Conservation (phyloP, 331 rosid genomes). For the Phaseolus coccineus region DNA sequence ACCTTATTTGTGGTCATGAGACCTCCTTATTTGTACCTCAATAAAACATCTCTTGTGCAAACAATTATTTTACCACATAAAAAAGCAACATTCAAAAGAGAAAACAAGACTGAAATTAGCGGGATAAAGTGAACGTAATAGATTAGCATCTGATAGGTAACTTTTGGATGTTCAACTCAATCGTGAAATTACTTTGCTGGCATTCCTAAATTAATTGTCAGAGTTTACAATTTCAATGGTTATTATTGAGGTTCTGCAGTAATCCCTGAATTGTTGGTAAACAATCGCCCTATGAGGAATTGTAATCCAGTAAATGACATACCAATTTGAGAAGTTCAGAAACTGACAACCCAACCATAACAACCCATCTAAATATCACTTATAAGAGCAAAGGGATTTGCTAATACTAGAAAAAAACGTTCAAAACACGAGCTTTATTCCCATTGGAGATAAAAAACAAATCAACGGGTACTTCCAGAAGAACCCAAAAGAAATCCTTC, state of each 20-base stretch:
- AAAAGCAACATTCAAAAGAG: not conserved
- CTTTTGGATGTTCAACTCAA: not conserved
- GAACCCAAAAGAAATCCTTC: not conserved
- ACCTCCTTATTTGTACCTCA: constrained; percentile 35
- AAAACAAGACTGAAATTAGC: not conserved
- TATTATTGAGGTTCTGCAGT: constrained; percentile 29
- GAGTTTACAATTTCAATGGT: constrained; percentile 21
- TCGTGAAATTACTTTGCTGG: not conserved
- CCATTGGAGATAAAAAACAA: not conserved
- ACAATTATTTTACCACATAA: not conserved
- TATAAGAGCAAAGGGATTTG: constrained; percentile 10
- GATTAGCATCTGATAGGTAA: not conserved
- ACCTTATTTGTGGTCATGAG: constrained; percentile 13
- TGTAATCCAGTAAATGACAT: not conserved
- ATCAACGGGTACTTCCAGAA: not conserved
- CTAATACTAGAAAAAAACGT: not conserved
- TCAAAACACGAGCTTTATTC: constrained; percentile 9
- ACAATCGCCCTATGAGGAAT: constrained; percentile 1
- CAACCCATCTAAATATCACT: not conserved
- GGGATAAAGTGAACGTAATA: not conserved
- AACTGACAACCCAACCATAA: constrained; percentile 4
- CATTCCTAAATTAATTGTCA: constrained; percentile 4
- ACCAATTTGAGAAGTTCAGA: constrained; percentile 21
- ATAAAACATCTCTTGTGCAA: constrained; percentile 3
- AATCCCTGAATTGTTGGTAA: constrained; percentile 27